phyloP scores from a whole-genome alignment of 768 basidiomycete genomes.

The Termitomyces sp. region DNA sequence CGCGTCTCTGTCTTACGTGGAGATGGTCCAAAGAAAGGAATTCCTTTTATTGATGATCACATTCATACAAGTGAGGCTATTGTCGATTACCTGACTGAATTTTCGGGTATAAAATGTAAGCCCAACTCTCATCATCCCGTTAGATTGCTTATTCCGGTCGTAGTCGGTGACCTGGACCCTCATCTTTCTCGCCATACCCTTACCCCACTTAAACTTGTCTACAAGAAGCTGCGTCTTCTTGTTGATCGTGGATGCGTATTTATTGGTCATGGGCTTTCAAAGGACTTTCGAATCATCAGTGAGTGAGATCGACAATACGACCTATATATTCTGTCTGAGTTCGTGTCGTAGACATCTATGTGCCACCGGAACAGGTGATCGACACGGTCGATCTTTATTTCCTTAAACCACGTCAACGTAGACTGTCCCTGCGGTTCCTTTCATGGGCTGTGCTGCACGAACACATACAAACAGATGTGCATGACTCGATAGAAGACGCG shows the following conservation, averaged over 20 bases:
- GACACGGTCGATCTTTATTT: conserved; percentile 99
- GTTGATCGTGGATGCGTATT: conserved; percentile 96
- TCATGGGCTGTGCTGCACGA: conserved; percentile 92
- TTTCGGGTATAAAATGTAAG: conserved; percentile 91
- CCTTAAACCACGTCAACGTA: conserved; percentile 71
- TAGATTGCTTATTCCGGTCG: background rate
- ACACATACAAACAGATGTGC: conserved; percentile 89
- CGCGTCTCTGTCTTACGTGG: conserved; percentile 93
- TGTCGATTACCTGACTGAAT: conserved; percentile 96
- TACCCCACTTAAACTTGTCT: conserved; percentile 95
- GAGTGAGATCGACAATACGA: conserved; percentile 21
- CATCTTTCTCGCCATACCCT: conserved; percentile 78
- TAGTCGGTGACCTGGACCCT: conserved; percentile 92
- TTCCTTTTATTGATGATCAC: conserved; percentile 97
- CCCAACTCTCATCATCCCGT: background rate
- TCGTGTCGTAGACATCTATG: conserved; percentile 71
- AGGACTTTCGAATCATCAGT: conserved; percentile 99
- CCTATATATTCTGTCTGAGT: background rate
- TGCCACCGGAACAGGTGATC: conserved; percentile 92
- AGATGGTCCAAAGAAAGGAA: conserved; percentile 68
- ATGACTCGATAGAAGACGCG: conserved; percentile 99
- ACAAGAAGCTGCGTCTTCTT: conserved; percentile 91
- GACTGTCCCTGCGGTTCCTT: conserved; percentile 87
- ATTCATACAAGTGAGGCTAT: conserved; percentile 95
- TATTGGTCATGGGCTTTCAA: conserved; percentile 93